Conservation (phyloP, 768 basidiomycete species). For the Fomitopsis serialis region DNA sequence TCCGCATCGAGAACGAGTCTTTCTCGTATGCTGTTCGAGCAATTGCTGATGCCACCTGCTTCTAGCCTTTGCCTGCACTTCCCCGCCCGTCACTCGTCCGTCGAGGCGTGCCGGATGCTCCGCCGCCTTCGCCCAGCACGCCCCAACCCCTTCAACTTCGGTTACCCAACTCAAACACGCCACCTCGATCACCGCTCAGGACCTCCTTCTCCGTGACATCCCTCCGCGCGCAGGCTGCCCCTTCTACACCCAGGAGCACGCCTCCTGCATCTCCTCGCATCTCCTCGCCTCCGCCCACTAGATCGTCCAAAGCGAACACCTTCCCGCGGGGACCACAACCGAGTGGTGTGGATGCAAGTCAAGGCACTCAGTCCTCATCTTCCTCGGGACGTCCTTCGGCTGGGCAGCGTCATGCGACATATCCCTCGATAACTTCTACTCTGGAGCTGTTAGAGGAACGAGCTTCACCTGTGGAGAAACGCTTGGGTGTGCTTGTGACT, state of each 20-base stretch:
- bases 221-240: conserved; percentile 6
- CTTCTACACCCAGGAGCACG: conserved; percentile 2
- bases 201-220: conserved; percentile 9
- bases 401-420: conserved; percentile 16
- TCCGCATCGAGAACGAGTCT: neutral
- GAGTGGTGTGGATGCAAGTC: neutral
- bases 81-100: conserved; percentile 1
- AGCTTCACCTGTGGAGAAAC: conserved; percentile 17
- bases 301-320: conserved; percentile 7
- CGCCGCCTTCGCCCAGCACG: neutral
- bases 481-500: conserved; percentile 17
- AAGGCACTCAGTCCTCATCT: neutral
- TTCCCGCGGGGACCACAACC: conserved; percentile 1
- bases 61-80: conserved; percentile 1
- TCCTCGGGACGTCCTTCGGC: neutral
- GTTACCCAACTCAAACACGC: neutral
- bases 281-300: conserved; percentile 3
- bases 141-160: neutral
- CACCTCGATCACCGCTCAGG: conserved; percentile 4
- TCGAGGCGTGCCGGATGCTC: conserved; percentile 1
- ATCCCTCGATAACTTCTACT: conserved; percentile 23
- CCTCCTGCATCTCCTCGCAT: conserved; percentile 8
- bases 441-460: conserved; percentile 21
- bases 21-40: neutral
- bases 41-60: neutral